Percentiles rank a stretch among this genome's conserved stretches.
These are phyloP conservation scores for Aspergillus sp. DNA, from an alignment of 2,329 filamentous ascomycete genomes.

Conservation along the genomic window DNA sequence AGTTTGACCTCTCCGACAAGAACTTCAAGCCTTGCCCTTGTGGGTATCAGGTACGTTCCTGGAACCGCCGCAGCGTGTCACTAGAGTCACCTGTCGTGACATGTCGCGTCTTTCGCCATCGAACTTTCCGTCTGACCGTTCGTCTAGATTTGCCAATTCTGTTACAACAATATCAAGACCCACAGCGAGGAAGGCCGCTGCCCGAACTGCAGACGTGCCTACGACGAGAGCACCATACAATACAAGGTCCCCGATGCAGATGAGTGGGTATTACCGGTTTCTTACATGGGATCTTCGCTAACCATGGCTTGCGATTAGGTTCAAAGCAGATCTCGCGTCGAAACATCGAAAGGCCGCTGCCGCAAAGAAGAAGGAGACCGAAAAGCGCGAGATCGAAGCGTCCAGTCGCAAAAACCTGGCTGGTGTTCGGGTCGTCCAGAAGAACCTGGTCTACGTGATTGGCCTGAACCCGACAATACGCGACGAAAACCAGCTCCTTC, in stretches of 20 bases:
- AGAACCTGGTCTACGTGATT: conserved; percentile 97
- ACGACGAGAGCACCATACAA: conserved; percentile 94
- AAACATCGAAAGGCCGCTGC: conserved; percentile 92
- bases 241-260: conserved; percentile 92
- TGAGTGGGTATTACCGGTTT: conserved; percentile 57
- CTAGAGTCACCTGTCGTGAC: no score
- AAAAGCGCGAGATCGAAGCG: conserved; percentile 92
- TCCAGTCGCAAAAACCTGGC: conserved; percentile 93
- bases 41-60: conserved; percentile 74
- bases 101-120: background rate
- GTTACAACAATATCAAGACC: conserved; percentile 98
- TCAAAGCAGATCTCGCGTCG: conserved; percentile 42
- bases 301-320: conserved; percentile 24
- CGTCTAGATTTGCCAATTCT: conserved; percentile 91
- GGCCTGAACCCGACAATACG: conserved; percentile 83
- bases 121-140: background rate
- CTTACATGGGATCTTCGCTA: conserved; percentile 10
- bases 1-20: conserved; percentile 94
- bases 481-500: conserved; percentile 76
- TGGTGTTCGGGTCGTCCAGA: conserved; percentile 90
- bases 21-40: conserved; percentile 96
- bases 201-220: conserved; percentile 90
- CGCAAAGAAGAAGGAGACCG: conserved; percentile 82
- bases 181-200: conserved; percentile 90
- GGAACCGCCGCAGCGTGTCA: background rate